These are phyloP conservation scores for Solanum commersonii DNA, from an alignment of 257 asterid genomes.

Conservation along the genomic window DNA sequence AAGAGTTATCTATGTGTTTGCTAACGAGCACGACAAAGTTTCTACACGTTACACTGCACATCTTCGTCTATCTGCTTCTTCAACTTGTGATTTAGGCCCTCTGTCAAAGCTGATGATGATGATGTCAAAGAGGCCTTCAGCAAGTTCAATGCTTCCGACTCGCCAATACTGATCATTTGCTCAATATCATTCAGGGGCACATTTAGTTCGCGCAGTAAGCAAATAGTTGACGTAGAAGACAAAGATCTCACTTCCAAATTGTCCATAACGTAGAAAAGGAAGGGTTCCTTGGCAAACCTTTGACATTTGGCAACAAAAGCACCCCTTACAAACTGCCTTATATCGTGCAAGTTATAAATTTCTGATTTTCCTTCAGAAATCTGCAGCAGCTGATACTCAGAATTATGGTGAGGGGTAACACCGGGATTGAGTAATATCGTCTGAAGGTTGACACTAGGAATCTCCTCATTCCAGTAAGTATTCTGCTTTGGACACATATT, in stretches of 20 bases:
- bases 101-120: constrained; percentile 1
- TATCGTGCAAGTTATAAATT: neutral
- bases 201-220: neutral
- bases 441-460: neutral
- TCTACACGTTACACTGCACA: neutral
- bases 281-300: neutral
- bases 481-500: neutral
- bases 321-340: neutral
- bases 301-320: neutral
- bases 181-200: neutral
- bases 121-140: constrained; percentile 3
- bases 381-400: neutral
- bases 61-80: neutral
- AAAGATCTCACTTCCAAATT: neutral
- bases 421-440: neutral
- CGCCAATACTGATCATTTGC: neutral
- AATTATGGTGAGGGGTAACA: neutral
- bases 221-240: neutral
- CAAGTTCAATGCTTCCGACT: neutral
- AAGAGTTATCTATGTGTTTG: neutral
- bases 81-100: neutral
- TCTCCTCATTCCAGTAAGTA: neutral
- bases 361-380: neutral
- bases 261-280: neutral
- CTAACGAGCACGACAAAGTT: neutral